Conservation (phyloP, 108 stramenopile genomes). For the Chaetoceros tenuissimus region DNA sequence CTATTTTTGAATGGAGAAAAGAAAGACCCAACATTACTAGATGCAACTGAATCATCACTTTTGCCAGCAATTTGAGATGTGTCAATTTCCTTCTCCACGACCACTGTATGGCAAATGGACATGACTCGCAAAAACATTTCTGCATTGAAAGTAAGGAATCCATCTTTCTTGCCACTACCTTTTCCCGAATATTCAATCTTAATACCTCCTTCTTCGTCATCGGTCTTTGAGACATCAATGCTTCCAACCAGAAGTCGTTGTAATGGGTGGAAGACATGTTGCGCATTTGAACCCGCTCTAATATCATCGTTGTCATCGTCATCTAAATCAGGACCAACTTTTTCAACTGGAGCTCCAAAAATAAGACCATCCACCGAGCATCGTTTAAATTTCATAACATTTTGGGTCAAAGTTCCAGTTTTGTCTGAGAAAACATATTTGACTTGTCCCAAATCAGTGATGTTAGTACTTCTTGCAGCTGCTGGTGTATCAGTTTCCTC, state of each 20-base stretch:
- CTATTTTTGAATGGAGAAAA: neutral
- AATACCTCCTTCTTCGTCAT: neutral
- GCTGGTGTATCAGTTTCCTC: constrained; percentile 81
- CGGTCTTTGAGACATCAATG: constrained; percentile 5
- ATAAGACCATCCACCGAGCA: constrained; percentile 82
- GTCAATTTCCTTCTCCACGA: constrained; percentile 80
- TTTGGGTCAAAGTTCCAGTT: constrained; percentile 96
- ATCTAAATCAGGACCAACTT: constrained; percentile 23
- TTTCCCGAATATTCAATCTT: constrained; percentile 2
- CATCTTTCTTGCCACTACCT: constrained; percentile 10
- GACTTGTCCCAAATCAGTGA: constrained; percentile 91
- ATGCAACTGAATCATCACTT: neutral
- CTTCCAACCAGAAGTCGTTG: constrained; percentile 49
- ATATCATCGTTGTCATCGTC: constrained; percentile 15
- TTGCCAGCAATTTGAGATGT: constrained; percentile 6
- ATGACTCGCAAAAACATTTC: constrained; percentile 88
- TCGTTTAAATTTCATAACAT: constrained; percentile 96
- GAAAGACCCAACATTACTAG: neutral
- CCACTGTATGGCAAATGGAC: constrained; percentile 88
- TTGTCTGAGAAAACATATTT: constrained; percentile 95
- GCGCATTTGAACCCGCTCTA: neutral
- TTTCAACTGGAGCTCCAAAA: constrained; percentile 80
- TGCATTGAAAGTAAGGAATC: constrained; percentile 63
- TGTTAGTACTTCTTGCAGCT: constrained; percentile 68
- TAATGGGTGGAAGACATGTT: constrained; percentile 34